Evolutionary conservation across 352 stramenopile species (phyloP), one percentile per base, ranked within the genome.

Genomic region (Phytophthora tubulina): DNA sequence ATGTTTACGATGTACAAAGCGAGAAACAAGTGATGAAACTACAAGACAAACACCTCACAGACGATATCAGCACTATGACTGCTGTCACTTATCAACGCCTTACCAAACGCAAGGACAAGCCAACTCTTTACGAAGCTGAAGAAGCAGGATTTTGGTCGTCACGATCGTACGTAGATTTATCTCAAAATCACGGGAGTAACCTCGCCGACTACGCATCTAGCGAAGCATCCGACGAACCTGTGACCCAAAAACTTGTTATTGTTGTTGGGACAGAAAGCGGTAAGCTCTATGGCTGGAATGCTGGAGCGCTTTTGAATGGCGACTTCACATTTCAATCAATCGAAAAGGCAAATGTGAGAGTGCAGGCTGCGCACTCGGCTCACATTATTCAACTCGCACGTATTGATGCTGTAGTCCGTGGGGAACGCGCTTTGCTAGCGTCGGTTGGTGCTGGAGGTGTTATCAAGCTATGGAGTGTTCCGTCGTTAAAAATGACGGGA

Each of bases 371-470:
- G 2, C 85, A 93, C 31, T 80, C 82, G 0, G 73, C 80, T 0
- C 82, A 91, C 14, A 64, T 93, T 10, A 71, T 89, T 50, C 81
- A 88, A 53, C 15, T 85, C 1, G n/a, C 57, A 3, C 10, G 14
- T 9, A 17, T 80, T 6, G 13, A 73, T 46, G 21, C 48, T 75
- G 9, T 32, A 35, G 35, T 30, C 9, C 32, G 13, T 42, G 60
- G 44, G 13, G 39, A 70, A 41, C 45, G 31, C 21, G 10, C 39
- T 6, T 32, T 70, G 9, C 14, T 92, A 8, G 35, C 77, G 2
- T 90, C 86, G 3, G 48, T 91, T 35, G 79, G 76, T 64, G 79
- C 80, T 4, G 84, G 87, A 38, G 84, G 84, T 7, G 83, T 90
- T 41, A 31, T 91, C 35, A 93, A 92, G 56, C 30, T 92, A 6